A percentile compares a stretch with the other conserved stretches of the same genome.
Evolutionary conservation across 2,329 filamentous ascomycete genomes (phyloP).

Genomic region (Colletotrichum australisinense): DNA sequence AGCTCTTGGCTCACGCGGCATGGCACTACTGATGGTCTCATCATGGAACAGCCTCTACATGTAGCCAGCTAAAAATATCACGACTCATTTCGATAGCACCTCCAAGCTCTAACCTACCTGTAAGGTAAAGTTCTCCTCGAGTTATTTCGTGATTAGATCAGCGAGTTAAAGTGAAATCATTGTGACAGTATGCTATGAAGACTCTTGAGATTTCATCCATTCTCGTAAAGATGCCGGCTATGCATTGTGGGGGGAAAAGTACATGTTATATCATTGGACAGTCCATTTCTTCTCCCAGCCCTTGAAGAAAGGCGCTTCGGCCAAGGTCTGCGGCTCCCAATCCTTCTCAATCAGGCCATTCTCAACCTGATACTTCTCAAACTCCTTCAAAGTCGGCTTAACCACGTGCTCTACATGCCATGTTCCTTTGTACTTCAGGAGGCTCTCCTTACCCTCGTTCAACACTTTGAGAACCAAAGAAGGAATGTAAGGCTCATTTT

Average conservation of each 20-base stretch:
- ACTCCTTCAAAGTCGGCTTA: constrained; percentile 72
- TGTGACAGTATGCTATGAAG: neutral
- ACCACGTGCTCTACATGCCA: constrained; percentile 83
- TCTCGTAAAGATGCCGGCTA: neutral
- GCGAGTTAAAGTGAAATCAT: neutral
- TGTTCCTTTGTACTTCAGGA: constrained; percentile 86
- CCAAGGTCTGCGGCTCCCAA: constrained; percentile 77
- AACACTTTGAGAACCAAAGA: constrained; percentile 75
- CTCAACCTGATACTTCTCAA: constrained; percentile 73
- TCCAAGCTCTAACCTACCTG: no score
- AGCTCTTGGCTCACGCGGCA: no score
- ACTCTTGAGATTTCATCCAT: neutral
- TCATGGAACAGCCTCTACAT: no score
- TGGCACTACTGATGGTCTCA: neutral
- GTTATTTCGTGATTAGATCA: neutral
- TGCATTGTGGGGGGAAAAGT: no score
- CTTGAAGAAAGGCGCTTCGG: constrained; percentile 80
- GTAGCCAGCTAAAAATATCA: no score
- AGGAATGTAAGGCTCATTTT: constrained; percentile 78
- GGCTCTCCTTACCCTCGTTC: constrained; percentile 72
- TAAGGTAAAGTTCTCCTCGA: neutral
- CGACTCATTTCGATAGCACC: no score
- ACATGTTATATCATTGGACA: neutral
- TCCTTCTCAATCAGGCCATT: constrained; percentile 67
- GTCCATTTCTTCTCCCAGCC: constrained; percentile 82